A percentile compares a stretch with the other conserved stretches of the same genome.
phyloP scores from a whole-genome alignment of 2,329 filamentous ascomycete species.

The Cladosporium oxysporum region DNA sequence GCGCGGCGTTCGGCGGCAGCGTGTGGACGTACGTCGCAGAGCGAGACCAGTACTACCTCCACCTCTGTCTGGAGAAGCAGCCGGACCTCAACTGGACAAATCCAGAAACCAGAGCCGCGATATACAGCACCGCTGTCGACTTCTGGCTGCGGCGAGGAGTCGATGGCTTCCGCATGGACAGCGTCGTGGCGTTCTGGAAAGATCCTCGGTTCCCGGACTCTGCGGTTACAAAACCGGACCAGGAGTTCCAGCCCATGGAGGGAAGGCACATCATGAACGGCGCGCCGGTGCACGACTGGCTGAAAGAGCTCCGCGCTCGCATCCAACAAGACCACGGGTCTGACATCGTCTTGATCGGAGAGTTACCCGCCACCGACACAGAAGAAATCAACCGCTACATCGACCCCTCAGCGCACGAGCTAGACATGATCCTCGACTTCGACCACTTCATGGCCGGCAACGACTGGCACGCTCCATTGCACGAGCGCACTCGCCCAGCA shows the following conservation, averaged over 20 bases:
- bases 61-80: slow-evolving; percentile 73
- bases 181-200: slow-evolving; percentile 32
- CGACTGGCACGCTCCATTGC: not conserved
- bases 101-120: slow-evolving; percentile 63
- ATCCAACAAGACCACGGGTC: slow-evolving; percentile 35
- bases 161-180: slow-evolving; percentile 43
- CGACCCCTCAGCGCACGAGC: not conserved
- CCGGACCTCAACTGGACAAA: slow-evolving; percentile 86
- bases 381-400: not conserved
- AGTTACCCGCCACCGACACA: not conserved
- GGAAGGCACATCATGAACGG: slow-evolving; percentile 34
- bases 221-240: slow-evolving; percentile 22
- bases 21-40: slow-evolving; percentile 71
- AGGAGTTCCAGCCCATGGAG: slow-evolving; percentile 16
- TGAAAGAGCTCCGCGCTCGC: slow-evolving; percentile 46
- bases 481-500: not conserved
- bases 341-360: slow-evolving; percentile 29
- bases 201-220: slow-evolving; percentile 27
- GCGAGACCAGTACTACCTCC: slow-evolving; percentile 75
- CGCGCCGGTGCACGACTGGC: slow-evolving; percentile 49
- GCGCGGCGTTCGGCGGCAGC: slow-evolving; percentile 41
- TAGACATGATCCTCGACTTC: slow-evolving; percentile 6
- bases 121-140: slow-evolving; percentile 57
- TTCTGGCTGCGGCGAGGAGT: slow-evolving; percentile 78
- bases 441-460: slow-evolving; percentile 37